These are phyloP conservation scores for Eucalyptus rudis DNA, from an alignment of 345 rosid genomes.

Conservation along the genomic window DNA sequence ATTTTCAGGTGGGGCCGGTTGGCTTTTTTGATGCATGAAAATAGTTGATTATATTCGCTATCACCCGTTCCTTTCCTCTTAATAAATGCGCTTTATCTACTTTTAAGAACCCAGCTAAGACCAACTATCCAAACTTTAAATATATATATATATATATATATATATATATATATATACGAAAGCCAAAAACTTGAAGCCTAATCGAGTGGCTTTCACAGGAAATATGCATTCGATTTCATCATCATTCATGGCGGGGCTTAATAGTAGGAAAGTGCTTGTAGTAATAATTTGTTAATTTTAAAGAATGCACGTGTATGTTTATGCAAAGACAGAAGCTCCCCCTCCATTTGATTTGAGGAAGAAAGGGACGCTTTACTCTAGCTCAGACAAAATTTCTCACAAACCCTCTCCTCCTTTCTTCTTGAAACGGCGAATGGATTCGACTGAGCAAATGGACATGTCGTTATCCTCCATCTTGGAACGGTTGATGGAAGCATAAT, in stretches of 20 bases:
- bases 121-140: neutral
- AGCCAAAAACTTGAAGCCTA: neutral
- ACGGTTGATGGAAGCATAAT: neutral
- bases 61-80: neutral
- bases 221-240: neutral
- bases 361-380: neutral
- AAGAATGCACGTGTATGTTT: neutral
- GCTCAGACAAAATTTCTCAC: neutral
- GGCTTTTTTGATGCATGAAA: neutral
- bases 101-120: neutral
- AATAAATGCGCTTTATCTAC: neutral
- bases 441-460: neutral
- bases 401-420: neutral
- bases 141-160: neutral
- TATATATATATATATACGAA: neutral
- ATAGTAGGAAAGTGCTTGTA: neutral
- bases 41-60: neutral
- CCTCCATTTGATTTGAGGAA: neutral
- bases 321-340: neutral
- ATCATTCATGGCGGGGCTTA: neutral
- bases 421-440: neutral
- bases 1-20: neutral
- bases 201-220: neutral
- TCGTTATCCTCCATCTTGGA: neutral
- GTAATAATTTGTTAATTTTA: neutral